A percentile compares a stretch with the other conserved stretches of the same genome.
These are phyloP conservation scores for Raddia distichophylla DNA, from an alignment of 176 grass and related monocot genomes.

Conservation along the genomic window DNA sequence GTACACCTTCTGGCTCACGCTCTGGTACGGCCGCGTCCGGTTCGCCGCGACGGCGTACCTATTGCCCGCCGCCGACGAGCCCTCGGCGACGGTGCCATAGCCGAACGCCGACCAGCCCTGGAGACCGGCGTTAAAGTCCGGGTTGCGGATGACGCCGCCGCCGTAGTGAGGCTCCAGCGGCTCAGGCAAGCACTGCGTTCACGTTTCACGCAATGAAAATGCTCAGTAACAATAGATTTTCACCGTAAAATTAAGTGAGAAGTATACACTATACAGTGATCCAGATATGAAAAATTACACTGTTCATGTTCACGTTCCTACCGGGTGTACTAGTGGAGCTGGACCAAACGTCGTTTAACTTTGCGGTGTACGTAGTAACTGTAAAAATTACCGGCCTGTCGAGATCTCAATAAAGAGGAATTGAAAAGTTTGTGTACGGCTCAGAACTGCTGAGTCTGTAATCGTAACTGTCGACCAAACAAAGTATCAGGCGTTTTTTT, in stretches of 20 bases:
- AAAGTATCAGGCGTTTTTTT: neutral
- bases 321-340: neutral
- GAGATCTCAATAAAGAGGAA: slow-evolving; percentile 40
- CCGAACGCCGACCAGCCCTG: slow-evolving; percentile 69
- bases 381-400: slow-evolving; percentile 31
- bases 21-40: slow-evolving; percentile 58
- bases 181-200: slow-evolving; percentile 74
- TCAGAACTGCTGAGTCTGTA: slow-evolving; percentile 1
- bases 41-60: slow-evolving; percentile 45
- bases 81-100: slow-evolving; percentile 38
- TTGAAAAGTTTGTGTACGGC: slow-evolving; percentile 33
- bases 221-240: neutral
- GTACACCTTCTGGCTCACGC: slow-evolving; percentile 78
- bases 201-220: neutral
- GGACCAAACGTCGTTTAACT: neutral
- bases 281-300: neutral
- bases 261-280: neutral
- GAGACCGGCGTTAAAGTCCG: slow-evolving; percentile 60
- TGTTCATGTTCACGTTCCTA: neutral
- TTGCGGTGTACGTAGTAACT: neutral
- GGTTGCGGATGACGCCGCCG: slow-evolving; percentile 83
- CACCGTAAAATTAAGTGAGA: neutral
- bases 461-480: slow-evolving; percentile 35
- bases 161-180: slow-evolving; percentile 67
- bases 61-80: slow-evolving; percentile 57